phyloP scores from a whole-genome alignment of 75 land plant species.

The Cupressus sempervirens region DNA sequence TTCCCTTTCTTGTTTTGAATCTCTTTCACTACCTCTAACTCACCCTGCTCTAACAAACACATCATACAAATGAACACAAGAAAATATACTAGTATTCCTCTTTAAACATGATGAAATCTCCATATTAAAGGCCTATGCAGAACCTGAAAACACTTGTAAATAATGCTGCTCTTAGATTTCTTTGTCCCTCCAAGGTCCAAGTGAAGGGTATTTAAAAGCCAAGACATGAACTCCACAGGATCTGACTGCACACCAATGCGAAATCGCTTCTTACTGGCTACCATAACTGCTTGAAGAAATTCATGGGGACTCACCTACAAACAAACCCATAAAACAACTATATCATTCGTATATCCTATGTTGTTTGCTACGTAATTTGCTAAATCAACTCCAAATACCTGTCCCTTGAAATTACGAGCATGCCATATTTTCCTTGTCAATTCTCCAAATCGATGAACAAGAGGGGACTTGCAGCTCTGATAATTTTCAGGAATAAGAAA shows the following conservation, averaged over 20 bases:
- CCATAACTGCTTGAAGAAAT: conserved; percentile 96
- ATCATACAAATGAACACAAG: not conserved
- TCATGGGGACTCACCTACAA: conserved; percentile 98
- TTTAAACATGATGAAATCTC: not conserved
- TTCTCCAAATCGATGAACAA: conserved; percentile 98
- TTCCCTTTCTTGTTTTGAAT: conserved; percentile 32
- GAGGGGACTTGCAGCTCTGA: conserved; percentile 74
- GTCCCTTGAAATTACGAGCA: conserved; percentile 91
- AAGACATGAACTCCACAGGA: conserved; percentile 98
- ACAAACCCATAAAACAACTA: not conserved
- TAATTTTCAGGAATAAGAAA: conserved; percentile 91
- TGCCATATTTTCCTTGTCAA: conserved; percentile 97
- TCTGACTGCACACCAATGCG: conserved; percentile 94
- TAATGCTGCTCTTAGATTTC: conserved; percentile 64
- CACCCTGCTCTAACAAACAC: conserved; percentile 54
- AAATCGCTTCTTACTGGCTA: conserved; percentile 88
- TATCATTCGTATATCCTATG: not conserved
- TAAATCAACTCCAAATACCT: conserved; percentile 41
- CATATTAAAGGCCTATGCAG: not conserved
- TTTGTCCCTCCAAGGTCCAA: conserved; percentile 69
- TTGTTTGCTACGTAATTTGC: not conserved
- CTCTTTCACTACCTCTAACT: conserved; percentile 92
- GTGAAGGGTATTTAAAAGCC: conserved; percentile 95
- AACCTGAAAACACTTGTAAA: conserved; percentile 95
- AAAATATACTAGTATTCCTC: not conserved